Evolutionary conservation across 2,329 filamentous ascomycete species (phyloP).

Genomic region (Onygenales sp.): DNA sequence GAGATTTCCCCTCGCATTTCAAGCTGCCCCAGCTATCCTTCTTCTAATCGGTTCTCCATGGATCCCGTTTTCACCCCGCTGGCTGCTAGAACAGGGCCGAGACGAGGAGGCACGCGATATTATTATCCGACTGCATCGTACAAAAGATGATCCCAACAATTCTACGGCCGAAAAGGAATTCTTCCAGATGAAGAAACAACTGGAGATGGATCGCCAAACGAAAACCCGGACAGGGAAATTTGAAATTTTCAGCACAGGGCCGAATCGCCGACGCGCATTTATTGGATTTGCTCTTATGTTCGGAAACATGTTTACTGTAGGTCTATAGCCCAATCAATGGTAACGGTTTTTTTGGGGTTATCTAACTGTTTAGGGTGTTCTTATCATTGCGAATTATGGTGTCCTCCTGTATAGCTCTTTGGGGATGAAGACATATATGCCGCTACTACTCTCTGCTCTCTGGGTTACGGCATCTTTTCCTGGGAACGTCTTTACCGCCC

Average conservation of each 20-base stretch:
- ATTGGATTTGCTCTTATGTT: slow-evolving; percentile 34
- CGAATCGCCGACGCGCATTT: slow-evolving; percentile 32
- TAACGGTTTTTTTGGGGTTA: not conserved
- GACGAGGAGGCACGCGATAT: slow-evolving; percentile 31
- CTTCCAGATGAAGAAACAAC: slow-evolving; percentile 36
- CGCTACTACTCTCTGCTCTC: slow-evolving; percentile 28
- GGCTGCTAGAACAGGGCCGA: slow-evolving; percentile 35
- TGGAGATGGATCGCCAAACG: slow-evolving; percentile 30
- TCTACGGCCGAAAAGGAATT: slow-evolving; percentile 31
- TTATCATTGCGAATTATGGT: slow-evolving; percentile 27
- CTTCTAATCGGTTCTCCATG: slow-evolving; percentile 29
- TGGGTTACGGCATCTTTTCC: slow-evolving; percentile 30
- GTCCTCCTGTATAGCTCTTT: slow-evolving; percentile 28
- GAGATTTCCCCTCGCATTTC: slow-evolving; percentile 38
- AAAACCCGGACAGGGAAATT: slow-evolving; percentile 22
- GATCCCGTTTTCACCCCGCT: slow-evolving; percentile 36
- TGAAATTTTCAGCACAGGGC: slow-evolving; percentile 33
- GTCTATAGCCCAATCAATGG: not conserved
- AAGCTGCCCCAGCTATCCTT: slow-evolving; percentile 30
- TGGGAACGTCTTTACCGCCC: slow-evolving; percentile 32
- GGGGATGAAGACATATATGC: slow-evolving; percentile 24
- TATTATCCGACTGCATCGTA: slow-evolving; percentile 35
- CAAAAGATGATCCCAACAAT: slow-evolving; percentile 29
- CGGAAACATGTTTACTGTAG: slow-evolving; percentile 26
- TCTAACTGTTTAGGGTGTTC: slow-evolving; percentile 15